Evolutionary conservation across 2,329 filamentous ascomycete species (phyloP), one percentile per base, ranked within the genome.

Genomic region (Arachnopeziza araneosa): DNA sequence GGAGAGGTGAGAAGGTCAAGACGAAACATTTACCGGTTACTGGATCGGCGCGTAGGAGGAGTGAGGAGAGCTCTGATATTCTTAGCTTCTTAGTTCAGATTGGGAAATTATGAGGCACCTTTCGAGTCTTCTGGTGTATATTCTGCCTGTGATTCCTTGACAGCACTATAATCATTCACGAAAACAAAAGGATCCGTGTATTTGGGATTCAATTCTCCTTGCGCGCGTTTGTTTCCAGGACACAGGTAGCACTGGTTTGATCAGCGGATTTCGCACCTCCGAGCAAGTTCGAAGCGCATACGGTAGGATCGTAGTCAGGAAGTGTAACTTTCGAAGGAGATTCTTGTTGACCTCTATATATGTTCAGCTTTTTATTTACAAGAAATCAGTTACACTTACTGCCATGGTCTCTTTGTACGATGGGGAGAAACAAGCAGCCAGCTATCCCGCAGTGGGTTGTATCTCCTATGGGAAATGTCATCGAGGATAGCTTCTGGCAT

Each of bases 11-110:
- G 76, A 99, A 99, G 60, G 93, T 96, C 57, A 99, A 83, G 59
- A 99, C 95, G 75, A 96, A 98, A 79, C 95, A 99, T 78, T 93
- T 93, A 64, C 95, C 95, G 55, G 90, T 97, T 59, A 96, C 93
- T 9, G 91, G 82, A 72, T 96, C 86, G 24, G 91, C 93, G 68
- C 85, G 85, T 48, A 99, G 85, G 49, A 99, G 84, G 30, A 88
- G 79, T 8, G 87, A 87, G 55, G 90, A 86, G 36, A 93, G 79
- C 68, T 87, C 89, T 91, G 14, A 36, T 10, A 48, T 52, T 55
- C 21, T 55, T 51, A 19, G 14, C n/a, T 49, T 30, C 26, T 30
- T 14, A 56, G 10, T 6, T 53, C 24, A 23, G 1, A n/a, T 26
- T 30, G 48, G 21, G 23, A 55, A 30, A 12, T 48, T 57, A 24